These are phyloP conservation scores for Zymoseptoria passerinii DNA, from an alignment of 2,329 filamentous ascomycete genomes.

Conservation along the genomic window DNA sequence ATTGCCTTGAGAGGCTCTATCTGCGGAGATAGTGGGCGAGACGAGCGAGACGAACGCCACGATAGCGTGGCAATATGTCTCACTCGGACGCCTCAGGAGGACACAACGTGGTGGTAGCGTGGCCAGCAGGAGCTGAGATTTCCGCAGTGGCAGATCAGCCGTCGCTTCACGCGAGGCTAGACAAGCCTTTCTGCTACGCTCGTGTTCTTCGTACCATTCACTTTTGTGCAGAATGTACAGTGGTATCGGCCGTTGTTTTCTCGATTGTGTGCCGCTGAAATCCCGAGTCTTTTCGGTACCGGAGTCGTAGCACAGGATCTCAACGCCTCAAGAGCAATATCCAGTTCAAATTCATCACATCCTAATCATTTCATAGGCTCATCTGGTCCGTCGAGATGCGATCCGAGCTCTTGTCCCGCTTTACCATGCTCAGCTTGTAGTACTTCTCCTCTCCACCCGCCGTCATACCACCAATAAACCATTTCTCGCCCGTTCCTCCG, in stretches of 20 bases:
- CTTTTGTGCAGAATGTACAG: not conserved
- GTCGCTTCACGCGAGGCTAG: not conserved
- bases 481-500: conserved; percentile 65
- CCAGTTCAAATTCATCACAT: not conserved
- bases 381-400: conserved; percentile 65
- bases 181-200: not conserved
- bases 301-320: not conserved
- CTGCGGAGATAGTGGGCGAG: not conserved
- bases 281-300: not conserved
- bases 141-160: not conserved
- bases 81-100: not conserved
- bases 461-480: conserved; percentile 72
- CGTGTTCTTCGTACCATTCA: not conserved
- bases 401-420: conserved; percentile 64
- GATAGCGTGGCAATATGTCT: not conserved
- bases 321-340: not conserved
- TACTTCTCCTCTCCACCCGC: conserved; percentile 71
- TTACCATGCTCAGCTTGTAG: conserved; percentile 71
- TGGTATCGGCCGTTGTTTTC: not conserved
- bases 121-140: not conserved
- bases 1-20: not conserved
- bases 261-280: not conserved
- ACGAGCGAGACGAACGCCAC: not conserved
- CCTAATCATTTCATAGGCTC: conserved; percentile 51
- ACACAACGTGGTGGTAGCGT: not conserved